Percentiles rank a stretch among this genome's conserved stretches.
Evolutionary conservation across 148 eudicot genomes (phyloP).

Genomic region (Amaranthus cruentus): DNA sequence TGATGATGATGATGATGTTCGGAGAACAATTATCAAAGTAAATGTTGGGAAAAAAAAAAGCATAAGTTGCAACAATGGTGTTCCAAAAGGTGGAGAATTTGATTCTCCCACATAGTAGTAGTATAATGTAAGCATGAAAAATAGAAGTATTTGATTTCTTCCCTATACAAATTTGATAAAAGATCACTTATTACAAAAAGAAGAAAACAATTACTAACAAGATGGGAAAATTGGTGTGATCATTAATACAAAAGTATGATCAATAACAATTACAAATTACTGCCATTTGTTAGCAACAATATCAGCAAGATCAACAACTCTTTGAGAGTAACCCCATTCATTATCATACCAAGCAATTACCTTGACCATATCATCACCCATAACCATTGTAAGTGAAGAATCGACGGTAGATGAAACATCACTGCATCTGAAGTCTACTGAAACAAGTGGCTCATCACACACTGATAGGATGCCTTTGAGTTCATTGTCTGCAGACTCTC

Average conservation of each 20-base stretch:
- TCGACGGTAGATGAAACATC: slow-evolving; percentile 93
- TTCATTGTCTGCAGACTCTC: slow-evolving; percentile 77
- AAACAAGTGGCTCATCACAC: slow-evolving; percentile 93
- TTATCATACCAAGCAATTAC: slow-evolving; percentile 99
- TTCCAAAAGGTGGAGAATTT: background rate
- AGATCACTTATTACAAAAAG: slow-evolving; percentile 19
- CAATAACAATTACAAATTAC: slow-evolving; percentile 25
- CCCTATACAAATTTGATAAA: slow-evolving; percentile 20
- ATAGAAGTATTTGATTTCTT: background rate
- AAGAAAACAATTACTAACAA: slow-evolving; percentile 15
- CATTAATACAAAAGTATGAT: slow-evolving; percentile 15
- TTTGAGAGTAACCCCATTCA: slow-evolving; percentile 97
- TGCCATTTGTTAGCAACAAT: slow-evolving; percentile 88
- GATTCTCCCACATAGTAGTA: slow-evolving; percentile 7
- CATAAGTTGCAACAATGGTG: too few relatives aligned
- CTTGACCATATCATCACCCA: slow-evolving; percentile 99
- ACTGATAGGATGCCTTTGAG: slow-evolving; percentile 82
- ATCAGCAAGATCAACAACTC: slow-evolving; percentile 93
- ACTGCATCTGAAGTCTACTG: slow-evolving; percentile 83
- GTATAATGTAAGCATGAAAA: slow-evolving; percentile 5
- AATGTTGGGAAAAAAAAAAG: too few relatives aligned
- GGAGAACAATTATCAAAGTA: too few relatives aligned
- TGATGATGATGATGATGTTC: too few relatives aligned
- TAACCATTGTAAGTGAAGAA: slow-evolving; percentile 92
- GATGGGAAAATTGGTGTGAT: slow-evolving; percentile 22